Base-by-base conservation (phyloP, 371 early-diverging fungal species). In the Amoeboaphelidium protococcarum region DNA sequence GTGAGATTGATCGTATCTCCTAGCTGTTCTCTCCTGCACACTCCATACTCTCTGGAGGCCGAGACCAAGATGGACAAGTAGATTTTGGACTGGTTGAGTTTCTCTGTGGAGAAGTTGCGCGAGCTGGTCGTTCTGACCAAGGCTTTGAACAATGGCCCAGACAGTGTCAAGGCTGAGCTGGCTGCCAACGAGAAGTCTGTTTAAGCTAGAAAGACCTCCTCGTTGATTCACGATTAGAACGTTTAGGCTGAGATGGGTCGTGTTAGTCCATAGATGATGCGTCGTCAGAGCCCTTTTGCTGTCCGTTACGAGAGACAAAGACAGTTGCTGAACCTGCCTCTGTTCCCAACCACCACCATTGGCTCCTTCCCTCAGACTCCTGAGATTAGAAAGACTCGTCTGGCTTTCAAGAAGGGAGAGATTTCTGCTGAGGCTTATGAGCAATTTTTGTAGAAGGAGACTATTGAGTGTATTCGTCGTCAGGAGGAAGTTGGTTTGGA, bases 301-400 rank as follows among this genome's bases (percentile, higher is more conserved):
- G 63, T 59, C 42, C 89, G 94, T 56, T 70, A 71, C 57, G 53
- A 58, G 42, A 66, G 66, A 47, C 94, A 92, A 65, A 71, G 70
- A 56, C 66, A 64, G 44, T 69, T 77, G 47, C 73, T 83, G 56
- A 72, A 78, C 50, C 71, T 90, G 52, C 92, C 92, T 31, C 57
- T 67, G 48, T 90, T 84, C 76, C 89, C 94, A 26, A 90, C 92
- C 42, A 90, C 92, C 57, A 90, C 92, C 51, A 82, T 92, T 51
- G 92, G 94, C 31, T 89, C 90, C 42, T 91, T 92, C 82, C 92
- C 94, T 44, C 94, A 92, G 64, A 90, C 92, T 56, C 80, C 79
- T 60, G 85, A 87, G 61, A 81, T 92, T 52, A 88, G 92, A 66
- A 59, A 74, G 48, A 74, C 79, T 42, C 91, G 92, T 58, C 77